Conservation (phyloP, 768 basidiomycete species). For the Leccinum uliginosum region DNA sequence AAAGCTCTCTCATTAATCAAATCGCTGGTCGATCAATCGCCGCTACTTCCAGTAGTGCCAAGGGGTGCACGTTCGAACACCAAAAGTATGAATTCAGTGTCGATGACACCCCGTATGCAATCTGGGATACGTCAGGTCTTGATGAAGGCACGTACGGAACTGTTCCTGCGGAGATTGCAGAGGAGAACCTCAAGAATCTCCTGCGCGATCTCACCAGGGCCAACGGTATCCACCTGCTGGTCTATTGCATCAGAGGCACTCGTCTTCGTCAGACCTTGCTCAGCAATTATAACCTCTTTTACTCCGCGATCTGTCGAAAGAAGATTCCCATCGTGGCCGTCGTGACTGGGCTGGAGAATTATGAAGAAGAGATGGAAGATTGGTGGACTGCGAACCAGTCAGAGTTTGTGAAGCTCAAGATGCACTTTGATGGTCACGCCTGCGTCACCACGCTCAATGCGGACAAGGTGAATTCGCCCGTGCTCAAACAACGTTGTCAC, state of each 20-base stretch:
- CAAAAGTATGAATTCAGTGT: slow-evolving; percentile 25
- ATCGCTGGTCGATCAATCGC: slow-evolving; percentile 37
- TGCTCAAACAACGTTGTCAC: slow-evolving; percentile 24
- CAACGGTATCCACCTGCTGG: slow-evolving; percentile 27
- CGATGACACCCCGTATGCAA: slow-evolving; percentile 15
- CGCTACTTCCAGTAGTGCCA: slow-evolving; percentile 28
- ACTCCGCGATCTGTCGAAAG: slow-evolving; percentile 31
- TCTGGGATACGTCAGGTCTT: slow-evolving; percentile 39
- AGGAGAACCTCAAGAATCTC: slow-evolving; percentile 22
- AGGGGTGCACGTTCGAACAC: slow-evolving; percentile 34
- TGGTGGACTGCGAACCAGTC: slow-evolving; percentile 33
- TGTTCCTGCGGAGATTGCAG: slow-evolving; percentile 28
- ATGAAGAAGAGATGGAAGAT: slow-evolving; percentile 25
- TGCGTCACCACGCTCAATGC: slow-evolving; percentile 36
- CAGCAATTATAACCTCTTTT: slow-evolving; percentile 37
- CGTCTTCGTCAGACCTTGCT: slow-evolving; percentile 26
- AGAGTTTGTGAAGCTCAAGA: slow-evolving; percentile 26
- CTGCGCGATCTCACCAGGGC: slow-evolving; percentile 24
- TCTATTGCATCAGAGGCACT: slow-evolving; percentile 32
- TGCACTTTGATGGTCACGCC: slow-evolving; percentile 34
- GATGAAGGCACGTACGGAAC: slow-evolving; percentile 32
- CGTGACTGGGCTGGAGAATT: slow-evolving; percentile 36
- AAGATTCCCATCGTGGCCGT: slow-evolving; percentile 36
- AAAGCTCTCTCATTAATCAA: slow-evolving; percentile 43
- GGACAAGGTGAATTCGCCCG: slow-evolving; percentile 27